Percentiles rank a stretch among this genome's conserved stretches.
Conservation (phyloP, 2,329 filamentous ascomycete species). For the Chaetomiaceae sp. region DNA sequence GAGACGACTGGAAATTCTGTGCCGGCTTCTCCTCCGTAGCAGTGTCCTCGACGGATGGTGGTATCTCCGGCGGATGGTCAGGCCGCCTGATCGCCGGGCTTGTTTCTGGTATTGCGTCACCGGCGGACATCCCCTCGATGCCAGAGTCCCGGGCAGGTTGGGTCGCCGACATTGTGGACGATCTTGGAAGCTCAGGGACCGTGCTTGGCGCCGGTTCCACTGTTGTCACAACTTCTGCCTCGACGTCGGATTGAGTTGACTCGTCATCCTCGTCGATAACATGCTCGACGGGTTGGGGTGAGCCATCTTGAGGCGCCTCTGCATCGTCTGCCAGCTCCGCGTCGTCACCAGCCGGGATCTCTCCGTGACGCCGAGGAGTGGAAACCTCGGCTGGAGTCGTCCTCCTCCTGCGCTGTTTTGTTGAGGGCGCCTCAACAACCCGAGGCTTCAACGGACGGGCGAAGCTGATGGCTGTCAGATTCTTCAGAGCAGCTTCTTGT, state of each 20-base stretch:
- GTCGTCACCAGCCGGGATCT: conserved; percentile 17
- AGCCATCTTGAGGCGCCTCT: conserved; percentile 20
- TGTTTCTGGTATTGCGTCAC: conserved; percentile 30
- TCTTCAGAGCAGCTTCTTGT: conserved; percentile 37
- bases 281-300: not conserved
- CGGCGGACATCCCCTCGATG: conserved; percentile 14
- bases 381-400: conserved; percentile 21
- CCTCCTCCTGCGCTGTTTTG: conserved; percentile 25
- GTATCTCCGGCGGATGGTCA: not conserved
- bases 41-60: not conserved
- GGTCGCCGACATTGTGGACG: conserved; percentile 6
- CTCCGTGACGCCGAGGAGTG: conserved; percentile 19
- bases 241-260: conserved; percentile 23
- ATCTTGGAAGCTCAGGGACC: conserved; percentile 2
- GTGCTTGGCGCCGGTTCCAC: conserved; percentile 9
- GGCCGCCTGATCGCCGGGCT: conserved; percentile 24
- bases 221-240: conserved; percentile 3
- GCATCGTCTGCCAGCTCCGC: conserved; percentile 21
- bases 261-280: conserved; percentile 13
- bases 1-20: conserved; percentile 24
- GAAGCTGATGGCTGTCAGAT: conserved; percentile 40
- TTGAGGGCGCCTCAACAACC: conserved; percentile 34
- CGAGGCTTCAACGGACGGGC: conserved; percentile 32
- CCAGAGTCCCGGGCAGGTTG: not conserved
- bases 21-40: conserved; percentile 1